A percentile compares a stretch with the other conserved stretches of the same genome.
These are phyloP conservation scores for Chrysanthemum lavandulifolium DNA, from an alignment of 129 eudicot genomes.

Conservation along the genomic window DNA sequence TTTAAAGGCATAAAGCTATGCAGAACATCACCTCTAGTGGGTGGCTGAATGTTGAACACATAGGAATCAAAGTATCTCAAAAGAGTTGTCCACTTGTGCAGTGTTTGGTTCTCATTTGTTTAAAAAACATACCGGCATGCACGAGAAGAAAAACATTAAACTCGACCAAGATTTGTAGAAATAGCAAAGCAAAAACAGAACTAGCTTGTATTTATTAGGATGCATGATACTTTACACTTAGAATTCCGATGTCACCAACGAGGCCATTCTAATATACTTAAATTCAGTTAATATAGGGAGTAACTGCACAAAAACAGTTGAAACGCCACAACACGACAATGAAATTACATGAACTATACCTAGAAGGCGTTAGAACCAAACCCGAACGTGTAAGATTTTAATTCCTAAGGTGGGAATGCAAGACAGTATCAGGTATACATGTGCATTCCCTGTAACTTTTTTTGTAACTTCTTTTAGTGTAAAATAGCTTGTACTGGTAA, in stretches of 20 bases:
- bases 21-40: too few relatives aligned
- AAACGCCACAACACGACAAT: slow-evolving; percentile 19
- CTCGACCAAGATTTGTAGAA: not conserved
- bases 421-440: not conserved
- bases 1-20: too few relatives aligned
- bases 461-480: not conserved
- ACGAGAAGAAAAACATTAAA: too few relatives aligned
- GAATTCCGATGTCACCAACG: slow-evolving; percentile 22
- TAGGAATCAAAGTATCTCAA: too few relatives aligned
- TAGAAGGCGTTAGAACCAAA: not conserved
- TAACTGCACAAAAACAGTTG: slow-evolving; percentile 16
- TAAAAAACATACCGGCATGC: too few relatives aligned
- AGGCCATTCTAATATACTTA: slow-evolving; percentile 12
- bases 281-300: not conserved
- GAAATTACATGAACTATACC: slow-evolving; percentile 23
- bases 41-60: too few relatives aligned
- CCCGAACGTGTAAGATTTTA: not conserved
- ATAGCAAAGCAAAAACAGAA: slow-evolving; percentile 13
- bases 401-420: not conserved
- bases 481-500: not conserved
- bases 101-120: too few relatives aligned
- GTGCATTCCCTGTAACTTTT: not conserved
- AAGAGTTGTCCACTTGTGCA: too few relatives aligned
- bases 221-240: slow-evolving; percentile 27
- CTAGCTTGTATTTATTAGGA: slow-evolving; percentile 23